phyloP scores from a whole-genome alignment of 768 basidiomycete genomes.

The Podaxis sp. region DNA sequence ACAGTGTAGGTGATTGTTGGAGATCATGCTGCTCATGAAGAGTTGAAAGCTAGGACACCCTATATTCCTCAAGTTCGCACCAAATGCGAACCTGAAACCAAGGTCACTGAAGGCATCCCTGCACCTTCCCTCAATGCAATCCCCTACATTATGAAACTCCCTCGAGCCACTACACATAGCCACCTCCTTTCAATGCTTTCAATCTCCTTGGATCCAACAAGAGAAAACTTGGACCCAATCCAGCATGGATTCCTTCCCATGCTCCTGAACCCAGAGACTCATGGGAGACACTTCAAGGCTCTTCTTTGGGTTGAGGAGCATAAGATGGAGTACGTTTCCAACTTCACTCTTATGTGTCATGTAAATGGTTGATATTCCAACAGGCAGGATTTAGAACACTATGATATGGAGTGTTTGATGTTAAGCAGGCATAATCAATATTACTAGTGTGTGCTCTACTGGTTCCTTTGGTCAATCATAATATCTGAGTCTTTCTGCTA shows the following conservation, averaged over 20 bases:
- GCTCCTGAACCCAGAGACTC: slow-evolving; percentile 35
- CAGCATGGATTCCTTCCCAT: slow-evolving; percentile 39
- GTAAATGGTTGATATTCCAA: slow-evolving; percentile 1
- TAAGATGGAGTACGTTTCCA: slow-evolving; percentile 38
- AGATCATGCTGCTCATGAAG: slow-evolving; percentile 42
- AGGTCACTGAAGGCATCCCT: slow-evolving; percentile 40
- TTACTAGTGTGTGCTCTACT: slow-evolving; percentile 37
- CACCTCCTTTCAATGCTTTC: slow-evolving; percentile 29
- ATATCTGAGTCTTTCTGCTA: slow-evolving; percentile 11
- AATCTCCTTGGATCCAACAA: slow-evolving; percentile 25
- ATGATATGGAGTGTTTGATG: slow-evolving; percentile 34
- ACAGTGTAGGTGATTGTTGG: slow-evolving; percentile 46
- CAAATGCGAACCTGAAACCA: slow-evolving; percentile 30
- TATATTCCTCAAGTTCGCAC: slow-evolving; percentile 42
- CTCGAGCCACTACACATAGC: slow-evolving; percentile 38
- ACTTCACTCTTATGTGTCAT: neutral
- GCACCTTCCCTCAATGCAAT: slow-evolving; percentile 42
- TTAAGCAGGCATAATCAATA: slow-evolving; percentile 30
- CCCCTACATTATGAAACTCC: slow-evolving; percentile 41
- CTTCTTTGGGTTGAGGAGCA: slow-evolving; percentile 58
- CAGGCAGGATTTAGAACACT: slow-evolving; percentile 41
- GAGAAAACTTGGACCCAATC: slow-evolving; percentile 32
- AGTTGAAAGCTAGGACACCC: slow-evolving; percentile 43
- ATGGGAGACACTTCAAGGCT: slow-evolving; percentile 47
- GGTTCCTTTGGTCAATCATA: neutral